Evolutionary conservation across 768 basidiomycete genomes (phyloP).

Genomic region (Dioszegia crocea): DNA sequence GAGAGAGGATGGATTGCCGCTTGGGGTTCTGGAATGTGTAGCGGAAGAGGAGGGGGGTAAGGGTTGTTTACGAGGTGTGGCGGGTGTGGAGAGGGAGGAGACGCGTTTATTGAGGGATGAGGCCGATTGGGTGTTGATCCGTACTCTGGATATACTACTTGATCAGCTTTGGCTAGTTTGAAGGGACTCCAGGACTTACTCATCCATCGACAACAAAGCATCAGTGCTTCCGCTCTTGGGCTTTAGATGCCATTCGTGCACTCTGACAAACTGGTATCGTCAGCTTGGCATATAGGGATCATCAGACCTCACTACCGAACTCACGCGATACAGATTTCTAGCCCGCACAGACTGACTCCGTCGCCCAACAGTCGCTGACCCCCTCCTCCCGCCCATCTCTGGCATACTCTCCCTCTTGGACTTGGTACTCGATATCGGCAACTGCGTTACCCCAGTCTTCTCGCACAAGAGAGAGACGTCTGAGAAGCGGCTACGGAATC

Average conservation of each 20-base stretch:
- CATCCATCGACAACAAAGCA: conserved; percentile 67
- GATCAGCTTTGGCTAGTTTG: neutral
- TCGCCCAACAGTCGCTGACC: conserved; percentile 67
- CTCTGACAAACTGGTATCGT: conserved; percentile 64
- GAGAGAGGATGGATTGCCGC: neutral
- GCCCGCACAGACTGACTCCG: conserved; percentile 73
- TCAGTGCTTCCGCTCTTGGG: conserved; percentile 12
- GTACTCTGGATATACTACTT: conserved; percentile 3
- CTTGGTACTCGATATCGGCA: conserved; percentile 35
- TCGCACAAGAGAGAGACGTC: conserved; percentile 92
- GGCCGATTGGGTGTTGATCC: neutral
- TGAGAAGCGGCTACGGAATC: conserved; percentile 63
- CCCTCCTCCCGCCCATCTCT: conserved; percentile 42
- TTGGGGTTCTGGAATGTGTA: neutral
- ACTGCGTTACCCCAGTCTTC: conserved; percentile 74
- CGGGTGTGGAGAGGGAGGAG: neutral
- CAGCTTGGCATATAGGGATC: neutral
- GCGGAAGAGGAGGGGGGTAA: neutral
- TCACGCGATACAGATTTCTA: conserved; percentile 74
- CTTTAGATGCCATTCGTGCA: conserved; percentile 50
- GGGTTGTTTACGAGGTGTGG: neutral
- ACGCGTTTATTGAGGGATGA: neutral
- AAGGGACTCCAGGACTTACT: conserved; percentile 56
- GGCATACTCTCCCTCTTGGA: conserved; percentile 14
- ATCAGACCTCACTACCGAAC: neutral